These are phyloP conservation scores for Coleophoma crateriformis DNA, from an alignment of 2,329 filamentous ascomycete genomes.

Conservation along the genomic window DNA sequence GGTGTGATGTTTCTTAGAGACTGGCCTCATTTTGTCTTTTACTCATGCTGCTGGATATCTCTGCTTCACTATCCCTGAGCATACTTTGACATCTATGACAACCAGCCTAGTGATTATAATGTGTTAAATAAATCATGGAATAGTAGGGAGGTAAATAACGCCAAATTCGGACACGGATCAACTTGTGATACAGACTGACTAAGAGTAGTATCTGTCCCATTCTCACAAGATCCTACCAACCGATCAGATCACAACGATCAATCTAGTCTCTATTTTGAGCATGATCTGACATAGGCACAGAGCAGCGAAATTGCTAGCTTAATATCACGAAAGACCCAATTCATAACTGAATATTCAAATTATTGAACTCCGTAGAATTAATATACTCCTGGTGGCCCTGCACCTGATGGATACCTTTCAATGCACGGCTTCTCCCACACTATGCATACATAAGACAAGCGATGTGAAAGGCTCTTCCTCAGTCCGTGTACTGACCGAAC, in stretches of 20 bases:
- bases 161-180: too few species aligned
- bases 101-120: too few species aligned
- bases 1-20: too few species aligned
- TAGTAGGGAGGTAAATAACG: too few species aligned
- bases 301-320: not conserved
- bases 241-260: not conserved
- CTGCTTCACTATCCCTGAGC: too few species aligned
- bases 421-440: not conserved
- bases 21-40: too few species aligned
- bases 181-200: too few species aligned
- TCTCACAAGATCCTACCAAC: not conserved
- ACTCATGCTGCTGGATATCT: too few species aligned
- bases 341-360: not conserved
- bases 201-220: not conserved
- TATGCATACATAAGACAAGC: not conserved
- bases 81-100: too few species aligned
- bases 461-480: not conserved
- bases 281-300: not conserved
- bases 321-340: not conserved
- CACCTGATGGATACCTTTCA: not conserved
- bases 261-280: not conserved
- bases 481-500: too few species aligned
- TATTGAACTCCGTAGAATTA: not conserved
- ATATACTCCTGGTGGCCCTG: not conserved
- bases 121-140: too few species aligned